Evolutionary conservation across 441 rosid species (phyloP).

Genomic region (Jatropha podagrica): DNA sequence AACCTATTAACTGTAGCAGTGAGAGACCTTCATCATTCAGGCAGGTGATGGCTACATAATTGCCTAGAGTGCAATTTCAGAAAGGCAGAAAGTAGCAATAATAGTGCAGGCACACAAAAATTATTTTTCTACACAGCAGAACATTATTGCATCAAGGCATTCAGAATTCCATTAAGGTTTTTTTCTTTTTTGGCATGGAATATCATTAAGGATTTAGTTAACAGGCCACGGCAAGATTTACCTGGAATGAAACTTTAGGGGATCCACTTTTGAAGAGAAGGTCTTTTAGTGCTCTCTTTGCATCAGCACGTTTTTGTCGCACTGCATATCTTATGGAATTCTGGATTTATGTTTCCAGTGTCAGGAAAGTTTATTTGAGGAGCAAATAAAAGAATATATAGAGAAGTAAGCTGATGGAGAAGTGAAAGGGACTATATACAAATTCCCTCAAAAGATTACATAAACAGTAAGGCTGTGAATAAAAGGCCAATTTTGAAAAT

Average conservation of each 20-base stretch:
- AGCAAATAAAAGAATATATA: constrained; percentile 2
- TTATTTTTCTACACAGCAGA: neutral
- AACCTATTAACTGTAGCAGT: neutral
- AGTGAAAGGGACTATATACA: neutral
- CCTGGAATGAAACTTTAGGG: constrained; percentile 40
- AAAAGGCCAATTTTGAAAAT: neutral
- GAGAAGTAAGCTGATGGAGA: neutral
- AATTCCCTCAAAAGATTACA: neutral
- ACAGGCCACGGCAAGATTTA: constrained; percentile 23
- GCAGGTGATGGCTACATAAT: neutral
- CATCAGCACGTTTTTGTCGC: constrained; percentile 52
- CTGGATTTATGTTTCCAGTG: constrained; percentile 31
- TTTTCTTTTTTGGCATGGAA: neutral
- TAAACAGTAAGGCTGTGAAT: neutral
- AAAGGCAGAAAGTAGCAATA: constrained; percentile 12
- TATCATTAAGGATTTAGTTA: neutral
- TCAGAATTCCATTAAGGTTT: neutral
- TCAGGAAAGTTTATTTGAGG: constrained; percentile 20
- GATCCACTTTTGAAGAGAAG: constrained; percentile 43
- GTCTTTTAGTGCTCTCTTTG: constrained; percentile 54
- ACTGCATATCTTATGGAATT: constrained; percentile 36
- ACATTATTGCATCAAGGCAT: neutral
- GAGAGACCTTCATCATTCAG: neutral
- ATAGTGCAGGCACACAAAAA: constrained; percentile 1
- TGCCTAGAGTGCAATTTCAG: neutral